Conservation (phyloP, 106 monocot genomes). For the Hemerocallis citrina region DNA sequence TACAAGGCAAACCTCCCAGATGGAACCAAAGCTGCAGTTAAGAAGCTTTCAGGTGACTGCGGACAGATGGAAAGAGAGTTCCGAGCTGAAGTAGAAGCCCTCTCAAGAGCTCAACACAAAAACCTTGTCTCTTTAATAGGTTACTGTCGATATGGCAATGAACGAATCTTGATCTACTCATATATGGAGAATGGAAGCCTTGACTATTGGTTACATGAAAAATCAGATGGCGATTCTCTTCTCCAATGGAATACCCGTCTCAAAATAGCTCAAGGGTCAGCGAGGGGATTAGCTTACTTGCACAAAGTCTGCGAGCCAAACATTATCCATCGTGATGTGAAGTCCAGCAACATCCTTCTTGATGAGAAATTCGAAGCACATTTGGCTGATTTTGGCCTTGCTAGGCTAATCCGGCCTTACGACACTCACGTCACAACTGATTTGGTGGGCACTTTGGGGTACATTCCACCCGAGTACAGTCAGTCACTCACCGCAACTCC, state of each 20-base stretch:
- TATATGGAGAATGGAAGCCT: constrained; percentile 73
- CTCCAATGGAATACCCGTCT: constrained; percentile 39
- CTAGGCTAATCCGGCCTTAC: constrained; percentile 49
- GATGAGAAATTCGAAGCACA: constrained; percentile 60
- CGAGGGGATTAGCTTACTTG: constrained; percentile 51
- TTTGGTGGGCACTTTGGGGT: constrained; percentile 57
- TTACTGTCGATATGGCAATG: constrained; percentile 45
- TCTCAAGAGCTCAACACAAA: constrained; percentile 53
- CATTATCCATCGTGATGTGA: constrained; percentile 61
- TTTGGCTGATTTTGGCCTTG: constrained; percentile 60
- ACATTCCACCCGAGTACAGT: constrained; percentile 66
- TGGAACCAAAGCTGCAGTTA: constrained; percentile 54
- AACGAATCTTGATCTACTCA: constrained; percentile 51
- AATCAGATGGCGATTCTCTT: constrained; percentile 25
- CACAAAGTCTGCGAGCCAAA: constrained; percentile 53
- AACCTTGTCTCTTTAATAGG: constrained; percentile 51
- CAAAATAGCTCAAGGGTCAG: constrained; percentile 53
- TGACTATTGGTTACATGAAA: constrained; percentile 68
- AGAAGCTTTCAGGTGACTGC: constrained; percentile 62
- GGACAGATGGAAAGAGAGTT: constrained; percentile 64
- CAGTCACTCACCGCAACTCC: constrained; percentile 43
- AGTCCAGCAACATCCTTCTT: constrained; percentile 68
- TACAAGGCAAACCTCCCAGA: constrained; percentile 57
- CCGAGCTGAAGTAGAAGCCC: constrained; percentile 57
- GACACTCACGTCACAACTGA: constrained; percentile 70